Evolutionary conservation across 2,329 filamentous ascomycete genomes (phyloP), one percentile per base, ranked within the genome.

Genomic region (Rhynchosporium secalis): DNA sequence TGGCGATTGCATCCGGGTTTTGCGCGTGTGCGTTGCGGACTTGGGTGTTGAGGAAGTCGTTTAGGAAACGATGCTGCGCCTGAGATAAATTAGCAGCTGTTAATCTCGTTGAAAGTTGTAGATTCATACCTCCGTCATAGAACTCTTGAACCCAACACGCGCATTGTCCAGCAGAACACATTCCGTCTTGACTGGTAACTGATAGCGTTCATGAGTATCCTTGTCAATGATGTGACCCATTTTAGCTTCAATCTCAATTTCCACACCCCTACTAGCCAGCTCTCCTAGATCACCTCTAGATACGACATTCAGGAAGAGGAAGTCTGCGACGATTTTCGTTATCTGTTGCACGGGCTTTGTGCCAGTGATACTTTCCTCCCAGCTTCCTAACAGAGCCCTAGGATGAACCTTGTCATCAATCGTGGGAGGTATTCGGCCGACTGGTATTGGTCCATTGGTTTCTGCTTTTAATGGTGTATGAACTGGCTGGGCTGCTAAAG

Each of bases 171-270:
- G 79, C 26, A 96, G 76, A 6, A 96, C 79, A 54, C 85, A 89
- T 73, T 95, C 90, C 0, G 90, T 88, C 28, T 82, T 75, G 4
- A 95, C 81, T 5, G 86, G 85, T 9, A 93, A 76, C 9, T 83
- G 78, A 31, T 93, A 78, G n/a, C 91, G 83, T 52, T 87, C 81
- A 61, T 88, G 85, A 6, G 86, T 90, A 64, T 88, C 84, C 72
- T 86, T 86, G 74, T 91, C 87, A 62, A 94, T 84, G 13, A 98
- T 81, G 31, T 86, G 88, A 20, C 95, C 95, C 54, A 98, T 80
- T 75, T 98, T 98, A 9, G 92, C 95, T 77, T 99, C 95, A 60
- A 99, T 90, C 76, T 99, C 95, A 58, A 97, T 87, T 64, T 91
- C 84, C 13, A 92, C 88, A 6, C 86, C 86, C 15, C 84, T 81